Percentiles rank a stretch among this genome's conserved stretches.
These are phyloP conservation scores for Rhizopus delemar DNA, from an alignment of 371 early-diverging fungal genomes.

Conservation along the genomic window DNA sequence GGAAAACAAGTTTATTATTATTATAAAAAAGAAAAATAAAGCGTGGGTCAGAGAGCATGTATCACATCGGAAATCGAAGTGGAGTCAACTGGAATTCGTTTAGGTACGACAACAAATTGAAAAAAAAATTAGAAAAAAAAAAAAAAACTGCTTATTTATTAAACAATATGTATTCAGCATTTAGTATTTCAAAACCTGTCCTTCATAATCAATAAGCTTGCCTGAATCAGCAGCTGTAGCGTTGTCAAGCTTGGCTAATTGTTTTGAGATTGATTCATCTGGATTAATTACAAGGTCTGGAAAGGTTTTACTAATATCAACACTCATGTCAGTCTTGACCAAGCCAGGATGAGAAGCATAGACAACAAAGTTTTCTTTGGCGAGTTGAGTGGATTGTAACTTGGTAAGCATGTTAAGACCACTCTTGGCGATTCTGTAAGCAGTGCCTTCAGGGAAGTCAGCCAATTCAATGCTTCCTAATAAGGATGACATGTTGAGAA, in stretches of 20 bases:
- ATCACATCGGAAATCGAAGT: too few relatives aligned
- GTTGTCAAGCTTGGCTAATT: constrained; percentile 8
- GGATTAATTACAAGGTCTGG: constrained; percentile 2
- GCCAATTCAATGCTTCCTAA: constrained; percentile 16
- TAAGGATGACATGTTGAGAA: constrained; percentile 26
- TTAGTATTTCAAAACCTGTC: too few relatives aligned
- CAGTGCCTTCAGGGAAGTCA: neutral
- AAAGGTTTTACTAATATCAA: neutral
- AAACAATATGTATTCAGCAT: too few relatives aligned
- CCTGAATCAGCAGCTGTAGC: constrained; percentile 10
- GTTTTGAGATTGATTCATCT: constrained; percentile 16
- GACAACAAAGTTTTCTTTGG: constrained; percentile 23
- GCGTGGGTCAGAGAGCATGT: too few relatives aligned
- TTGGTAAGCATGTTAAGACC: constrained; percentile 26
- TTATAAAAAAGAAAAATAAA: too few relatives aligned
- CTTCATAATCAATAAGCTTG: constrained; percentile 9
- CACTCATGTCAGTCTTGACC: constrained; percentile 29
- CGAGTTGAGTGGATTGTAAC: constrained; percentile 12
- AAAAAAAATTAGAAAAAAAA: too few relatives aligned
- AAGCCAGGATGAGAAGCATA: constrained; percentile 29
- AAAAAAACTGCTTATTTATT: too few relatives aligned
- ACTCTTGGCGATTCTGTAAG: constrained; percentile 28
- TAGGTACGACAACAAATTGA: too few relatives aligned
- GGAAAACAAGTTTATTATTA: too few relatives aligned
- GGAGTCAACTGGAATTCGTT: too few relatives aligned